A percentile compares a stretch with the other conserved stretches of the same genome.
phyloP scores from a whole-genome alignment of 2,329 filamentous ascomycete species.

The Alternaria incomplexa region DNA sequence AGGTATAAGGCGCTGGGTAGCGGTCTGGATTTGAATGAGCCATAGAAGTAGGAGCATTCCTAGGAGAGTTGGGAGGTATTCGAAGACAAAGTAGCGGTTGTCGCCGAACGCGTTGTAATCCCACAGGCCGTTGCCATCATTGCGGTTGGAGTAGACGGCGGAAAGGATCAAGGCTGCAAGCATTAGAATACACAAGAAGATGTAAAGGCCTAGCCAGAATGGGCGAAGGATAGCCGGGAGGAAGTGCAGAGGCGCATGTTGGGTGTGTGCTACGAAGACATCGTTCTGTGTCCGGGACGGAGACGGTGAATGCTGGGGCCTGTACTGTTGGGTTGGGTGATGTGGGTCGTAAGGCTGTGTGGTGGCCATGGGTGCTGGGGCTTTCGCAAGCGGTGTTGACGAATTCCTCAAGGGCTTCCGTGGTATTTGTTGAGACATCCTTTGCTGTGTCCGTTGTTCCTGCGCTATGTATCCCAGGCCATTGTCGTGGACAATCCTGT shows the following conservation, averaged over 20 bases:
- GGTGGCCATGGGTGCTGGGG: conserved; percentile 9
- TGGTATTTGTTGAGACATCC: conserved; percentile 35
- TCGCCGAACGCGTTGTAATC: conserved; percentile 73
- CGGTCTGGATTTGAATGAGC: conserved; percentile 74
- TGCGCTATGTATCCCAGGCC: conserved; percentile 46
- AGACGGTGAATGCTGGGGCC: conserved; percentile 12
- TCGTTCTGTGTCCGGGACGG: conserved; percentile 38
- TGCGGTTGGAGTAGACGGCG: conserved; percentile 54
- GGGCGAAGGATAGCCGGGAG: conserved; percentile 74
- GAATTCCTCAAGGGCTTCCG: conserved; percentile 24
- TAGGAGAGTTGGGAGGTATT: conserved; percentile 81
- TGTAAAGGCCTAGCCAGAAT: conserved; percentile 65
- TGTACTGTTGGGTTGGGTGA: not conserved
- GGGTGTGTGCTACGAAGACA: conserved; percentile 56
- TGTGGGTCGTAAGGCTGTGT: conserved; percentile 5
- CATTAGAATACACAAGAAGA: conserved; percentile 71
- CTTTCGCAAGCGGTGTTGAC: conserved; percentile 10
- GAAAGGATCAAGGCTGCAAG: conserved; percentile 74
- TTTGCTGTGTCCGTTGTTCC: conserved; percentile 38
- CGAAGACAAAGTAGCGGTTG: conserved; percentile 81
- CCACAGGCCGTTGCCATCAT: conserved; percentile 67
- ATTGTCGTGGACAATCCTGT: conserved; percentile 55
- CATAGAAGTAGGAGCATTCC: conserved; percentile 76
- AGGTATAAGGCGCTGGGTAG: conserved; percentile 77
- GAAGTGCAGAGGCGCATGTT: conserved; percentile 64